phyloP scores from a whole-genome alignment of 331 rosid genomes.

The Erythrophleum ivorense region DNA sequence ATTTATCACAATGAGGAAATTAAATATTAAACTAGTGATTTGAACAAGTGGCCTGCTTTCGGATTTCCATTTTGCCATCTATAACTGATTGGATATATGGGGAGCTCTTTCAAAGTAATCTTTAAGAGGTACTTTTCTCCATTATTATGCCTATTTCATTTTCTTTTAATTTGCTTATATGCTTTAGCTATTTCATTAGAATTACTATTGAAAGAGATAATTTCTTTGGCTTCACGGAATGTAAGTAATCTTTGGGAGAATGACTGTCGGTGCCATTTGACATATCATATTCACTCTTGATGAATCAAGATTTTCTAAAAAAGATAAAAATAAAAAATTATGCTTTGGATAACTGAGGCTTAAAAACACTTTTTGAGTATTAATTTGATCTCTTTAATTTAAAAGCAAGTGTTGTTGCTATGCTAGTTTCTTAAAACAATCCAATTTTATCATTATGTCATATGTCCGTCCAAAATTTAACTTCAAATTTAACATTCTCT shows the following conservation, averaged over 20 bases:
- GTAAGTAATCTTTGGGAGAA: not conserved
- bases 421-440: too few species aligned
- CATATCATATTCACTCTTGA: not conserved
- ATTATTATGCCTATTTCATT: not conserved
- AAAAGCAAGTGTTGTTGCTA: too few species aligned
- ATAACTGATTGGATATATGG: not conserved
- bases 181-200: too few species aligned
- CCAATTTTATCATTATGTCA: too few species aligned
- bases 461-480: too few species aligned
- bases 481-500: too few species aligned
- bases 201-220: not conserved
- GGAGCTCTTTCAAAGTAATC: not conserved
- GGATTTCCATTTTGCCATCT: not conserved
- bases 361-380: too few species aligned
- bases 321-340: too few species aligned
- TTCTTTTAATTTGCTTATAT: not conserved
- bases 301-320: not conserved
- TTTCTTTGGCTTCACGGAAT: not conserved
- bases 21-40: constrained; percentile 8
- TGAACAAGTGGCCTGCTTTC: not conserved
- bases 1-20: constrained; percentile 2
- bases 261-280: not conserved
- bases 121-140: not conserved
- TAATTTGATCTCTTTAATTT: too few species aligned
- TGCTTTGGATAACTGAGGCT: too few species aligned